phyloP scores from a whole-genome alignment of 2,329 filamentous ascomycete genomes.

The Nothophaeocryptopus gaeumannii region DNA sequence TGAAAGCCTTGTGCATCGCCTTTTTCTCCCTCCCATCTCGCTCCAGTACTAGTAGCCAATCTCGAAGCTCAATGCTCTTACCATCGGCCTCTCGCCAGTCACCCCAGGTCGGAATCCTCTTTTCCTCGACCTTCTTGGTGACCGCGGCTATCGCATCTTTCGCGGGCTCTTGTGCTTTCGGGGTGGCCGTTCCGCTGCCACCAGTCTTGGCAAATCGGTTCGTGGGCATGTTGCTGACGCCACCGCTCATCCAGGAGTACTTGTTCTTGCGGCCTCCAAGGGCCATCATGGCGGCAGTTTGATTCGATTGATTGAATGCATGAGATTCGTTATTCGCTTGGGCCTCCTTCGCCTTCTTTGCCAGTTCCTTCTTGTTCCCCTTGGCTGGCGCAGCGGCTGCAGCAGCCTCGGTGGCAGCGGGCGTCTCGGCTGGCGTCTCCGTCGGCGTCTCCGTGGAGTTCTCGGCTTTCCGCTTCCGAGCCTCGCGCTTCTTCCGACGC shows the following conservation, averaged over 20 bases:
- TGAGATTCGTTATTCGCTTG: constrained; percentile 42
- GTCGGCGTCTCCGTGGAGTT: constrained; percentile 25
- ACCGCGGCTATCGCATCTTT: constrained; percentile 11
- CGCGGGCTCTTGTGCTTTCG: constrained; percentile 19
- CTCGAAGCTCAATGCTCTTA: constrained; percentile 76
- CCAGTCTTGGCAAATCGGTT: constrained; percentile 34
- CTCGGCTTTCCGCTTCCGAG: constrained; percentile 35
- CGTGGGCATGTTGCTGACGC: constrained; percentile 56
- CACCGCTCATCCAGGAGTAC: constrained; percentile 72
- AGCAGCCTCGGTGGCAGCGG: constrained; percentile 37
- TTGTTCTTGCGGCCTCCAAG: constrained; percentile 63
- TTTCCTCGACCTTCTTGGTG: constrained; percentile 18
- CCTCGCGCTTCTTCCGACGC: constrained; percentile 46
- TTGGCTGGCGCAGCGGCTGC: constrained; percentile 53
- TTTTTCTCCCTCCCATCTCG: constrained; percentile 67
- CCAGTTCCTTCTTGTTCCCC: constrained; percentile 84
- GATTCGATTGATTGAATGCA: constrained; percentile 72
- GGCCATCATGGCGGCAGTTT: constrained; percentile 73
- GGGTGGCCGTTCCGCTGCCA: constrained; percentile 27
- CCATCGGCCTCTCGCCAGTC: constrained; percentile 68
- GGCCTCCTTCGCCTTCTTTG: constrained; percentile 68
- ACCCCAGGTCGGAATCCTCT: constrained; percentile 34
- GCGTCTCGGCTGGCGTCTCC: constrained; percentile 28
- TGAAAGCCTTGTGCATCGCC: constrained; percentile 56
- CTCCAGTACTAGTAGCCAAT: constrained; percentile 77